Percentiles rank a stretch among this genome's conserved stretches.
phyloP scores from a whole-genome alignment of 2,329 filamentous ascomycete species.

The Colletotrichum graminicola region DNA sequence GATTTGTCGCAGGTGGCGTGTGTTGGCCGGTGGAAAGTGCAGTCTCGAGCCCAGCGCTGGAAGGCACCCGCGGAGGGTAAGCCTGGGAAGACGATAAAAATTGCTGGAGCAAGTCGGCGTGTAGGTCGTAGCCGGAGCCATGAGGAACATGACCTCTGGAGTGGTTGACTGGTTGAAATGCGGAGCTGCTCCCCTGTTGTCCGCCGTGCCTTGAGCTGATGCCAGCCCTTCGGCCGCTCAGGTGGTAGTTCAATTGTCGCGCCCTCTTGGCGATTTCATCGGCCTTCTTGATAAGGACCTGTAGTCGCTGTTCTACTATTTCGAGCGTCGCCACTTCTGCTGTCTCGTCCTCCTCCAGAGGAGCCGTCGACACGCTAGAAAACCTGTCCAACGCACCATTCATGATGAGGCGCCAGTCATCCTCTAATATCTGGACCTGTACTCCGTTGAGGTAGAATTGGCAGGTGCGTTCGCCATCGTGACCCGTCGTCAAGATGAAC shows the following conservation, averaged over 20 bases:
- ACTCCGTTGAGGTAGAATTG: conserved; percentile 86
- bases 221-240: conserved; percentile 80
- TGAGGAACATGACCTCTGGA: conserved; percentile 45
- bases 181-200: conserved; percentile 52
- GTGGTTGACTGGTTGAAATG: conserved; percentile 53
- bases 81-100: conserved; percentile 53
- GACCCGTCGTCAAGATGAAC: conserved; percentile 77
- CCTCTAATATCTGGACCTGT: conserved; percentile 86
- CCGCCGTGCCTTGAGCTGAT: conserved; percentile 73
- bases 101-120: conserved; percentile 68
- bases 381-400: conserved; percentile 84
- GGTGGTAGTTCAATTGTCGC: conserved; percentile 82
- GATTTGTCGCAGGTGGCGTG: conserved; percentile 47
- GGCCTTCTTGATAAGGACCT: conserved; percentile 82
- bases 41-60: conserved; percentile 41
- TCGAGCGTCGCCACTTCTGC: conserved; percentile 87
- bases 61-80: conserved; percentile 36
- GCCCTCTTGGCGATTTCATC: conserved; percentile 75
- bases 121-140: conserved; percentile 59
- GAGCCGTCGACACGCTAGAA: conserved; percentile 79
- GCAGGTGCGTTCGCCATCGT: conserved; percentile 78
- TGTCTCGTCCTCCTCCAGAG: conserved; percentile 86
- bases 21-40: conserved; percentile 45
- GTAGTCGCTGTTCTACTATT: conserved; percentile 83
- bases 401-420: conserved; percentile 87